These are phyloP conservation scores for Tricholoma flavovirens DNA, from an alignment of 768 basidiomycete species.

Conservation along the genomic window DNA sequence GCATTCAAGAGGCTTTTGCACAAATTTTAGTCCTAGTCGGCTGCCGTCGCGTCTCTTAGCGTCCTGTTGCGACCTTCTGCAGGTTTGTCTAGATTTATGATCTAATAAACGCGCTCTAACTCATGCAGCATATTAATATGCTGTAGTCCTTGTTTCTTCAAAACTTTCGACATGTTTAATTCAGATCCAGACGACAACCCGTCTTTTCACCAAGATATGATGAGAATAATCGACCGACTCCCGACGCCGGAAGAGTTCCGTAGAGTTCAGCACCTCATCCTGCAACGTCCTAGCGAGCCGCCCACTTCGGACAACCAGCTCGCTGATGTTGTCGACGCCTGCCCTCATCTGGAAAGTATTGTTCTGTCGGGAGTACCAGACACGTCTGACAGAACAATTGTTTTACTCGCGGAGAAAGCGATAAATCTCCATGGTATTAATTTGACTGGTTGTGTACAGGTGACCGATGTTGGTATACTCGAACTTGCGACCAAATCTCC, in stretches of 20 bases:
- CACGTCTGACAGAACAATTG: slow-evolving; percentile 64
- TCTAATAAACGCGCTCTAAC: slow-evolving; percentile 19
- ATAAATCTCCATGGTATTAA: slow-evolving; percentile 69
- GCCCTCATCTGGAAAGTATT: slow-evolving; percentile 63
- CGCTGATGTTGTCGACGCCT: slow-evolving; percentile 46
- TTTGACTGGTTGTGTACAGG: slow-evolving; percentile 63
- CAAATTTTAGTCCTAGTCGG: neutral
- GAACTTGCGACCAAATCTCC: slow-evolving; percentile 65
- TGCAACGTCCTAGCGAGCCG: slow-evolving; percentile 35
- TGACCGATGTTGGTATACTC: slow-evolving; percentile 75
- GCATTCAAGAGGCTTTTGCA: no score
- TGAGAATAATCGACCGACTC: slow-evolving; percentile 53
- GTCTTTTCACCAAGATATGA: slow-evolving; percentile 51
- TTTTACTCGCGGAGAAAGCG: slow-evolving; percentile 56
- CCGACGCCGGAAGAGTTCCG: slow-evolving; percentile 55
- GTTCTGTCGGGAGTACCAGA: slow-evolving; percentile 64
- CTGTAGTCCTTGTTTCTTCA: neutral
- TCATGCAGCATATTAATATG: neutral
- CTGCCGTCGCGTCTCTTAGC: neutral
- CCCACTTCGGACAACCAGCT: slow-evolving; percentile 57
- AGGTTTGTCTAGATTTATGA: slow-evolving; percentile 13
- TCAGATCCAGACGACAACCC: slow-evolving; percentile 24
- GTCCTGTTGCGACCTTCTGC: neutral
- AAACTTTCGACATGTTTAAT: slow-evolving; percentile 18
- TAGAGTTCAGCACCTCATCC: slow-evolving; percentile 53